Evolutionary conservation across 1,284 basidiomycete species (phyloP), one percentile per base, ranked within the genome.

Genomic region (Tilletia indica): DNA sequence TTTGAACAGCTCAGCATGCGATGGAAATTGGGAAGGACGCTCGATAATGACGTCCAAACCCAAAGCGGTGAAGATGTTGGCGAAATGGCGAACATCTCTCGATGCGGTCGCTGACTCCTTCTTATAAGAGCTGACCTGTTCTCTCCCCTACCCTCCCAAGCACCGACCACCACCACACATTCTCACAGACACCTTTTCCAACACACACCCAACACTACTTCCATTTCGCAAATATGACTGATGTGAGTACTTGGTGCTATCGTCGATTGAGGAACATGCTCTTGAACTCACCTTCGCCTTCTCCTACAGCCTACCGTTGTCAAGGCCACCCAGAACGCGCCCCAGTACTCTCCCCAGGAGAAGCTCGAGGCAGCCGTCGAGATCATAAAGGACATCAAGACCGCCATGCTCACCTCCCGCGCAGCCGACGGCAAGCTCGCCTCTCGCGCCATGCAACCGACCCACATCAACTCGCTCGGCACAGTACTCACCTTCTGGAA

Each of bases 391-490:
- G 31, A 71, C 68, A 71, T 78, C 31, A 77, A 77, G 51, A 75
- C 72, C 84, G 86, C 90, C 67, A 93, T 95, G 91, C 86, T 96
- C 68, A 91, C 91, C 19, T 92, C 92, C 19, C 90, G 91, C 64
- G 87, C 89, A n/a, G 81, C 88, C n/a, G 87, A 89, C 74, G 93
- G 93, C 1, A 86, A 88, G 68, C 85, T 97, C 47, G 93, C 95
- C 83, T 90, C 92, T 8, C 88, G 93, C 68, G 91, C 91, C 48
- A 96, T 94, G 93, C 87, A 88, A n/a, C 90, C 91, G 21, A 86
- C 88, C 48, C 77, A 75, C 87, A 67, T 89, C 91, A 92, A 82
- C 73, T 74, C 76, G 8, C 75, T 80, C 89, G 86, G 31, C 39
- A 31, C 38, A 21, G 36, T 80, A 47, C 77, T 77, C 69, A 70